Percentiles rank a stretch among this genome's conserved stretches.
phyloP scores from a whole-genome alignment of 139 green algal genomes.

The Tetradesmus obliquus region DNA sequence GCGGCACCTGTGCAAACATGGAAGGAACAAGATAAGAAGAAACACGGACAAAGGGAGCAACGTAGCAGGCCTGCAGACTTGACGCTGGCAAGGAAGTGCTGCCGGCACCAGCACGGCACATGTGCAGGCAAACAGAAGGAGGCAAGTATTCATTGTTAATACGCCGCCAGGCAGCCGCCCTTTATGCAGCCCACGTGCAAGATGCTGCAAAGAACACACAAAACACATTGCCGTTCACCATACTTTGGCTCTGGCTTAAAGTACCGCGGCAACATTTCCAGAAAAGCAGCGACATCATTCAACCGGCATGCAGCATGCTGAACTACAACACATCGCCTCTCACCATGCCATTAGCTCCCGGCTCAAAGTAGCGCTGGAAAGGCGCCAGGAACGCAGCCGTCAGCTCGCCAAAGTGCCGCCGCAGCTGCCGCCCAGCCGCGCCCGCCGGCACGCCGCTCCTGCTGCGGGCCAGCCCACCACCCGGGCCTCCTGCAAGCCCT shows the following conservation, averaged over 20 bases:
- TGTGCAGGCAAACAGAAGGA: too few species aligned
- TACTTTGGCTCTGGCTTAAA: neutral
- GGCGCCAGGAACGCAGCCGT: slow-evolving; percentile 83
- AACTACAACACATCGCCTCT: neutral
- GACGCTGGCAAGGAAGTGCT: neutral
- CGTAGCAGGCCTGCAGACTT: neutral
- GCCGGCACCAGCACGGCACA: neutral
- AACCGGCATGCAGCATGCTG: neutral
- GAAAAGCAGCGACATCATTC: neutral
- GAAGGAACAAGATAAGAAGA: neutral
- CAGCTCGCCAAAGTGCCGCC: slow-evolving; percentile 87
- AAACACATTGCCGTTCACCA: too few species aligned
- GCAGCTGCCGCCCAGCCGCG: slow-evolving; percentile 47
- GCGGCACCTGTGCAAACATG: slow-evolving; percentile 9
- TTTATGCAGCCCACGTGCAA: too few species aligned
- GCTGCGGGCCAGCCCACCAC: neutral
- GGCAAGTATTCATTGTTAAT: too few species aligned
- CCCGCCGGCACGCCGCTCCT: neutral
- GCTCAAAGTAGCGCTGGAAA: slow-evolving; percentile 78
- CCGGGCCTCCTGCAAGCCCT: neutral
- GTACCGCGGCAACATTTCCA: neutral
- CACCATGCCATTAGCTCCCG: slow-evolving; percentile 52
- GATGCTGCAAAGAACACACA: too few species aligned
- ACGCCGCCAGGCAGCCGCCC: too few species aligned
- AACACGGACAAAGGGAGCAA: neutral